phyloP scores from a whole-genome alignment of 148 eudicot genomes.

The Amaranthus hypochondriacus region DNA sequence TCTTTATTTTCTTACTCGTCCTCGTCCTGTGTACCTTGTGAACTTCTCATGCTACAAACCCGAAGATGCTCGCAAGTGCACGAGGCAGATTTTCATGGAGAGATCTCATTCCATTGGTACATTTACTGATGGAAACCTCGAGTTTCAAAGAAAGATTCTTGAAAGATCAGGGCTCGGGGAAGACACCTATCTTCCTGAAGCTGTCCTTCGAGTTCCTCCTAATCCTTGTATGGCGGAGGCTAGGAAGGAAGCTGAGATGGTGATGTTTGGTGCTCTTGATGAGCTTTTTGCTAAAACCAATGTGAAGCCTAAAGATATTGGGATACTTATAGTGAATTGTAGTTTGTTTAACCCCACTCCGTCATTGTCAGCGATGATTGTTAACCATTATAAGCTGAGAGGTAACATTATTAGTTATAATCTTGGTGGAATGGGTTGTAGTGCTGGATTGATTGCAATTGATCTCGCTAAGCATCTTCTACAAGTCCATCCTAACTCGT shows the following conservation, averaged over 20 bases:
- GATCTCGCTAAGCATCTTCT: conserved; percentile 50
- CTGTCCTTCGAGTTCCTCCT: conserved; percentile 44
- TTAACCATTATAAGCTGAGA: conserved; percentile 44
- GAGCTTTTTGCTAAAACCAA: conserved; percentile 43
- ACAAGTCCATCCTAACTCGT: conserved; percentile 42
- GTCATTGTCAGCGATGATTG: conserved; percentile 41
- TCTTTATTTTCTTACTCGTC: conserved; percentile 46
- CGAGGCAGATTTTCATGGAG: conserved; percentile 49
- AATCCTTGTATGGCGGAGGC: conserved; percentile 51
- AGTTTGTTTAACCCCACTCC: conserved; percentile 53
- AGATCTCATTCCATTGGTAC: conserved; percentile 33
- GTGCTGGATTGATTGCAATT: conserved; percentile 48
- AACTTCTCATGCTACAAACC: conserved; percentile 56
- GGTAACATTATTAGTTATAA: conserved; percentile 46
- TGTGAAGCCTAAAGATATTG: conserved; percentile 50
- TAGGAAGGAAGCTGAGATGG: conserved; percentile 48
- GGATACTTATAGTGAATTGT: conserved; percentile 47
- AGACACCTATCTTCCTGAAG: conserved; percentile 42
- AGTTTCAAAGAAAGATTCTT: conserved; percentile 48
- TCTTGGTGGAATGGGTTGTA: conserved; percentile 53
- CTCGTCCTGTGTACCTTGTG: conserved; percentile 53
- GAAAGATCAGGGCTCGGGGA: conserved; percentile 55
- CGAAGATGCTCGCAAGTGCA: conserved; percentile 40
- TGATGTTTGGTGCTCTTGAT: conserved; percentile 57
- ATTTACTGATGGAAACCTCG: conserved; percentile 36